phyloP scores from a whole-genome alignment of 768 basidiomycete species.

The Boletus fagicola region DNA sequence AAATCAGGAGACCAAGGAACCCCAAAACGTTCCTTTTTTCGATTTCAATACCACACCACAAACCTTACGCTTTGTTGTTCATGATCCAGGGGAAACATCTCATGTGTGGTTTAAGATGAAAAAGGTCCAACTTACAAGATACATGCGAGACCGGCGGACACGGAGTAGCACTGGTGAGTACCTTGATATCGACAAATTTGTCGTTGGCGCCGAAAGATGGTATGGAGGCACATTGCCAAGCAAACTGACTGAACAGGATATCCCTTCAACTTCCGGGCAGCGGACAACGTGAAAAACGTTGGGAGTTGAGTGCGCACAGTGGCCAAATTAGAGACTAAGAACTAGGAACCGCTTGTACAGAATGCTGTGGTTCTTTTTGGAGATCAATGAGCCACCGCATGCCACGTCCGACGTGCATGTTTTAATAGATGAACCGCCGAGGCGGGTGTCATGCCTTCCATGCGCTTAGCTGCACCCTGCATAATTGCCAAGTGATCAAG shows the following conservation, averaged over 20 bases:
- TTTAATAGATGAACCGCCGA: constrained; percentile 66
- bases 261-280: not conserved
- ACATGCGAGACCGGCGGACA: not conserved
- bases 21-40: not conserved
- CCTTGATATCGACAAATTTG: not conserved
- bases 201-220: not conserved
- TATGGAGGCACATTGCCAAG: not conserved
- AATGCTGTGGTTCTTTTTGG: not conserved
- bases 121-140: not conserved
- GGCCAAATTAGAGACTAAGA: not conserved
- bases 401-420: constrained; percentile 49
- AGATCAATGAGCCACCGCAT: not conserved
- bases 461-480: constrained; percentile 90
- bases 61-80: not conserved
- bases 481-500: not conserved
- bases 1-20: not conserved
- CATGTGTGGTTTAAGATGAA: not conserved
- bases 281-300: not conserved
- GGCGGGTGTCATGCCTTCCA: constrained; percentile 91
- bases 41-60: not conserved
- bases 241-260: not conserved
- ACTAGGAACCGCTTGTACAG: not conserved
- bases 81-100: not conserved
- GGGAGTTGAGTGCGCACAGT: not conserved
- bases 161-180: not conserved